Evolutionary conservation across 2,329 filamentous ascomycete genomes (phyloP).

Genomic region (Pseudogymnoascus pannorum): DNA sequence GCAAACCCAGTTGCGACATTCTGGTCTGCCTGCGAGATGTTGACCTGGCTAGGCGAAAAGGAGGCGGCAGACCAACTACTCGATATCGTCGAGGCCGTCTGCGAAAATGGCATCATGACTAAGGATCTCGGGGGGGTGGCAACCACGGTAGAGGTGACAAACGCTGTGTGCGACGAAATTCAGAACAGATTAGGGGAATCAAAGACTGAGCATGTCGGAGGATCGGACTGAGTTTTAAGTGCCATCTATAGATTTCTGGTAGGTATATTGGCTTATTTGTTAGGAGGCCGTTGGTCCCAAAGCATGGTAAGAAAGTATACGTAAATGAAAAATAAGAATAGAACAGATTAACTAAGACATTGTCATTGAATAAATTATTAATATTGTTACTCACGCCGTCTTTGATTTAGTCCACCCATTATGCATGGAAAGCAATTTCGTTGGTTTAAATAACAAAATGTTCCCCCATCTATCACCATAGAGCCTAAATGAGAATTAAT

Average conservation of each 20-base stretch:
- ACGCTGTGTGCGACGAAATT: conserved; percentile 23
- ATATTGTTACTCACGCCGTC: not conserved
- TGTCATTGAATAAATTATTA: not conserved
- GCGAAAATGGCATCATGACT: conserved; percentile 32
- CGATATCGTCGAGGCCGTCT: conserved; percentile 45
- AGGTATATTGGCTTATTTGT: not conserved
- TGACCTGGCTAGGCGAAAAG: conserved; percentile 49
- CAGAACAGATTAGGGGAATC: conserved; percentile 8
- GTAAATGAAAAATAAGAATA: not conserved
- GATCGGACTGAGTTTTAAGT: not conserved
- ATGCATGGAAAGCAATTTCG: not conserved
- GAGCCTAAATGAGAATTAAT: not conserved
- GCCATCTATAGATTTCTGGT: not conserved
- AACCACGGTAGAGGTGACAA: conserved; percentile 20
- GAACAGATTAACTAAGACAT: not conserved
- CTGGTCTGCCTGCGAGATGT: conserved; percentile 51
- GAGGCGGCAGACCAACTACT: conserved; percentile 43
- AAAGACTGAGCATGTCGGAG: not conserved
- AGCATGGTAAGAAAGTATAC: not conserved
- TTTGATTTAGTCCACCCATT: not conserved
- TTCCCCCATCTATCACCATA: not conserved
- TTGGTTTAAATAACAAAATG: not conserved
- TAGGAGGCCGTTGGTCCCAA: not conserved
- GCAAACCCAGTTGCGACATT: conserved; percentile 53
- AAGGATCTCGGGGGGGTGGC: conserved; percentile 4